Evolutionary conservation across 441 rosid genomes (phyloP), one percentile per base, ranked within the genome.

Genomic region (Erodium moschatum): DNA sequence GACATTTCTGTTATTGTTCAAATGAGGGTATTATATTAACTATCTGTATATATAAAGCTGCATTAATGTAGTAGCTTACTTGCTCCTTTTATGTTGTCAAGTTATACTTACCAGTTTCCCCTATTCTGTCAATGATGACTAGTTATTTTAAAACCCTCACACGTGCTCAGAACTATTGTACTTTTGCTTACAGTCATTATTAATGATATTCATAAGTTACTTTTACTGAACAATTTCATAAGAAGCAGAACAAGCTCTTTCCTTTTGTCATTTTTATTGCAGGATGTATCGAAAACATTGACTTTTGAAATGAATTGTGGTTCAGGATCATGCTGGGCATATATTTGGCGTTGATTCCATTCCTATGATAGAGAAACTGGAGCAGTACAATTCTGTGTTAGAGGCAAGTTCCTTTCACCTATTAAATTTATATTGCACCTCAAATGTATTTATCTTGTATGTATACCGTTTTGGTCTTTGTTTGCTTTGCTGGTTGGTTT

Each of bases 291-390:
- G 1, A 50, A 63, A 19, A 40, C 65, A 67, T 46, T 75, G 58
- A 16, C 24, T 68, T 44, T 64, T 38, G 15, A 66, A 46, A 60
- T 19, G 44, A 15, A 75, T 69, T 77, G 69, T 73, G 75, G 38
- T 66, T 69, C 81, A 94, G 97, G 99, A 94, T 81, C 99, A 90
- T 82, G 96, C 97, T 58, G 97, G 99, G 58, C 97, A 91, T 78
- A 94, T 91, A 73, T 88, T 70, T 84, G 96, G 97, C 67, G 97
- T 91, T 38, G 90, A 94, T 80, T 94, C 99, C 16, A 35, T 42
- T 73, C 88, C 85, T 70, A 94, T 94, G 97, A 79, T 88, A 67
- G 83, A 88, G 70, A 91, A 94, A 82, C 70, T 94, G 86, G 97
- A 94, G 84, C 92, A 91, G 70, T 91, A 94, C 79, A 87, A 94